phyloP scores from a whole-genome alignment of 257 asterid species.

The Thymus quinquecostatus region DNA sequence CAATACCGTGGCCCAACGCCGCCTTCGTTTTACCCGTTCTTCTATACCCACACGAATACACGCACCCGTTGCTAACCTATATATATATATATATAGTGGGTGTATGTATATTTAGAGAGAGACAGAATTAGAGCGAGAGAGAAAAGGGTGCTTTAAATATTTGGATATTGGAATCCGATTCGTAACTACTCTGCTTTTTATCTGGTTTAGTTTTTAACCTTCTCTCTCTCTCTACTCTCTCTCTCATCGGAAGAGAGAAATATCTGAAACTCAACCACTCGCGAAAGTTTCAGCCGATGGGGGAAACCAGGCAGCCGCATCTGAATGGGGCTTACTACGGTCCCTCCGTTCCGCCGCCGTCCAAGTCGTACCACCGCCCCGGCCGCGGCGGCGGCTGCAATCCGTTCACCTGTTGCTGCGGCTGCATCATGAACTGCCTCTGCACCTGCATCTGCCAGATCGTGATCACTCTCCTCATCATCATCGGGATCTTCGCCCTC shows the following conservation, averaged over 20 bases:
- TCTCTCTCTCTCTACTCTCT: background rate
- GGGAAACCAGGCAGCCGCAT: constrained; percentile 35
- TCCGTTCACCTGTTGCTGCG: constrained; percentile 74
- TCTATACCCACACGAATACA: constrained; percentile 16
- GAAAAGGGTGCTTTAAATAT: background rate
- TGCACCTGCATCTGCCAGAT: constrained; percentile 77
- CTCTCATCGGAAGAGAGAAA: background rate
- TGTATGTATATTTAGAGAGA: background rate
- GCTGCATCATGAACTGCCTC: constrained; percentile 64
- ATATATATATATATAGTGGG: background rate
- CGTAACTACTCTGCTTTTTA: constrained; percentile 6
- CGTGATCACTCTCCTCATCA: constrained; percentile 47
- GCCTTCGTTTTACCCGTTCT: constrained; percentile 34
- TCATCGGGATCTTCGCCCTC: constrained; percentile 46
- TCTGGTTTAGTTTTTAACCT: background rate
- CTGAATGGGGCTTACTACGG: constrained; percentile 94
- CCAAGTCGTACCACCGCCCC: constrained; percentile 67
- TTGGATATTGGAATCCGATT: background rate
- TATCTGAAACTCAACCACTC: constrained; percentile 14
- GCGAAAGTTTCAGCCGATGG: constrained; percentile 25
- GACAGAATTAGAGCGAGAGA: background rate
- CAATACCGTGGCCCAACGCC: constrained; percentile 8
- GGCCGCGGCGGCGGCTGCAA: constrained; percentile 74
- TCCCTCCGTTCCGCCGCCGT: constrained; percentile 72
- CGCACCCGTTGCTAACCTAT: background rate